Conservation (phyloP, 2,329 filamentous ascomycete species). For the Scopulariopsis brevicaulis region DNA sequence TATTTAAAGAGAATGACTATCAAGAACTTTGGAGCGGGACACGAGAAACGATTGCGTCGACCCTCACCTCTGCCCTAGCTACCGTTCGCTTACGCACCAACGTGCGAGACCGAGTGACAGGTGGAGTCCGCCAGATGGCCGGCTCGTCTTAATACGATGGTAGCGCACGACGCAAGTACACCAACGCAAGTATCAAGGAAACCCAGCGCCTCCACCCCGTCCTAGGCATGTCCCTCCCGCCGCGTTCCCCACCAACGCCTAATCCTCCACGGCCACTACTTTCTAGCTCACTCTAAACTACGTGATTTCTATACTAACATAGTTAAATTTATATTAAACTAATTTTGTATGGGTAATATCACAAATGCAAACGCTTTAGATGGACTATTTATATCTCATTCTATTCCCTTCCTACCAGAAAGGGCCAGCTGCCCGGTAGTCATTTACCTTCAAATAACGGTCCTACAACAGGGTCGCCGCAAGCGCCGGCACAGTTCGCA, state of each 20-base stretch:
- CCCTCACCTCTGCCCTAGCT: slow-evolving; percentile 34
- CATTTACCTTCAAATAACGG: no score
- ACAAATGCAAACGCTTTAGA: no score
- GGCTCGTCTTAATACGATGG: slow-evolving; percentile 5
- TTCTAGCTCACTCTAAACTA: no score
- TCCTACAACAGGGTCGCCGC: no score
- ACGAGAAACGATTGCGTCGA: slow-evolving; percentile 43
- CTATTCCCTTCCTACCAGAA: no score
- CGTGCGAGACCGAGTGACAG: slow-evolving; percentile 19
- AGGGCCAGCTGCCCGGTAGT: no score
- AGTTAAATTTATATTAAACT: no score
- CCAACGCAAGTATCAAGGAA: slow-evolving; percentile 36
- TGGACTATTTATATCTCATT: no score
- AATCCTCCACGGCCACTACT: slow-evolving; percentile 22
- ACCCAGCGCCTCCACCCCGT: slow-evolving; percentile 38
- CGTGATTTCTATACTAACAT: no score
- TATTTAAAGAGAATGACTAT: slow-evolving; percentile 40
- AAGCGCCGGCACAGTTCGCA: no score
- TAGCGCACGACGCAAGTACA: slow-evolving; percentile 18
- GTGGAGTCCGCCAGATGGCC: slow-evolving; percentile 8
- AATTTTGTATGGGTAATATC: no score
- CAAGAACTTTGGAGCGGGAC: slow-evolving; percentile 43
- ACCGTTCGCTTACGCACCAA: slow-evolving; percentile 28
- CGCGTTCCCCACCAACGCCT: slow-evolving; percentile 25
- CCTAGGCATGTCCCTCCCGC: slow-evolving; percentile 38